phyloP scores from a whole-genome alignment of 805 yeast genomes.

The Priceomyces carsonii region DNA sequence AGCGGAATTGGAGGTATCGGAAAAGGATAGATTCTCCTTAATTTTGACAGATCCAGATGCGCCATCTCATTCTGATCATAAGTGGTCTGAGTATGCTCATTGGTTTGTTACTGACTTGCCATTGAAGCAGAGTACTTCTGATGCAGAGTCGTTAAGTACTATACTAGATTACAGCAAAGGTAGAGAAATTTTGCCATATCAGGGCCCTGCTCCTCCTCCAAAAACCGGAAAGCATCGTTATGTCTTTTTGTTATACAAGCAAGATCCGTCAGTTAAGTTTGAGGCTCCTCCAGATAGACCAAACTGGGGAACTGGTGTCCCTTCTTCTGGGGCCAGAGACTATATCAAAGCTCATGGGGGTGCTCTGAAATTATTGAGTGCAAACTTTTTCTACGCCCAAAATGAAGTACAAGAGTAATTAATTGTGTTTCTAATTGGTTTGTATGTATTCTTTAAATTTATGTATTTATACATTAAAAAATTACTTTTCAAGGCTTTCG shows the following conservation, averaged over 20 bases:
- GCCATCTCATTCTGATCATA: slow-evolving; percentile 77
- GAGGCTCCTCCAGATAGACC: slow-evolving; percentile 57
- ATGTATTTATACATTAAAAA: slow-evolving; percentile 3
- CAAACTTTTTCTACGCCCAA: slow-evolving; percentile 85
- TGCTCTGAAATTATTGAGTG: slow-evolving; percentile 61
- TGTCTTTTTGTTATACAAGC: slow-evolving; percentile 74
- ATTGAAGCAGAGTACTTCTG: slow-evolving; percentile 27
- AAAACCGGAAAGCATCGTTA: slow-evolving; percentile 87
- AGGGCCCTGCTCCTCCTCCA: slow-evolving; percentile 90
- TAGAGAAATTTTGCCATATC: slow-evolving; percentile 52
- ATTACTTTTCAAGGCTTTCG: slow-evolving; percentile 11
- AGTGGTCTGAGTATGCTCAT: slow-evolving; percentile 88
- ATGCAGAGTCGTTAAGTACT: slow-evolving; percentile 35
- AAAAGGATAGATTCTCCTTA: slow-evolving; percentile 62
- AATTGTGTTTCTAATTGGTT: neutral
- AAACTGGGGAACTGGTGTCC: slow-evolving; percentile 84
- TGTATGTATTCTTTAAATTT: slow-evolving; percentile 1
- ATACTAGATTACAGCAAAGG: slow-evolving; percentile 37
- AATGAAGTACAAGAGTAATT: slow-evolving; percentile 32
- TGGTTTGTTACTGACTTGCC: slow-evolving; percentile 60
- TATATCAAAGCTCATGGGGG: slow-evolving; percentile 66
- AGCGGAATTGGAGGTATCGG: slow-evolving; percentile 40
- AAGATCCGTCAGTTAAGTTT: slow-evolving; percentile 45
- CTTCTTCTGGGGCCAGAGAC: slow-evolving; percentile 74
- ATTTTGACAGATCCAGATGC: slow-evolving; percentile 94